Evolutionary conservation across 805 yeast genomes (phyloP), one percentile per base, ranked within the genome.

Genomic region (Lipomyces sp.): DNA sequence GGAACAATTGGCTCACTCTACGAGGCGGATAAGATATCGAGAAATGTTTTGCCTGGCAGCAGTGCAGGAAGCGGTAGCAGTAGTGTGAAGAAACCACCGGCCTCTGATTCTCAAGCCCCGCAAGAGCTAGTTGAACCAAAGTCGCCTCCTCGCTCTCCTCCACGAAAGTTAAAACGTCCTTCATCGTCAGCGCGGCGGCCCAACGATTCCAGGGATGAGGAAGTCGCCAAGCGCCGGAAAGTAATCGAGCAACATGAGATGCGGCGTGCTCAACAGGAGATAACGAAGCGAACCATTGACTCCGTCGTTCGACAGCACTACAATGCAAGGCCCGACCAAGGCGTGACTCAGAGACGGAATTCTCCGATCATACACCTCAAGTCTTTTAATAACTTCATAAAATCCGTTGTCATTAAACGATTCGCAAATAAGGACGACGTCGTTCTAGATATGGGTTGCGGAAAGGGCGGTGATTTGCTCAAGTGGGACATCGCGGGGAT

Each of bases 381-480:
- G 54, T 83, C 85, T 60, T 93, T 89, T 76, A 93, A 93, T 68
- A 93, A 93, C 66, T 86, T 90, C 53, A 84, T 93, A 62, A 93
- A 93, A 65, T 86, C 87, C 65, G 86, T 89, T 63, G 70, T 91
- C 7, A 81, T 93, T 47, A 83, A 84, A 49, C 85, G 84, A 59
- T 82, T 74, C 67, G 80, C 83, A 2, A 71, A 71, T 32, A 71
- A 73, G 40, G 70, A 79, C 54, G 76, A 77, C 36, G 74, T 77
- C 19, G 88, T 84, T 1, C 70, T 93, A 18, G 99, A 93, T 64
- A 68, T 91, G 49, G 96, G 96, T 14, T 90, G 98, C 69, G 99
- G 99, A 13, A 95, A 93, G 67, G 99, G 99, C 45, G 99, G 99
- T 24, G 99, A 93, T 70, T 71, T 93, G 62, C 80, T 84, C 61